Percentiles rank a stretch among this genome's conserved stretches.
Conservation (phyloP, 495 filamentous ascomycete species). For the Aspergillus sclerotioniger region DNA sequence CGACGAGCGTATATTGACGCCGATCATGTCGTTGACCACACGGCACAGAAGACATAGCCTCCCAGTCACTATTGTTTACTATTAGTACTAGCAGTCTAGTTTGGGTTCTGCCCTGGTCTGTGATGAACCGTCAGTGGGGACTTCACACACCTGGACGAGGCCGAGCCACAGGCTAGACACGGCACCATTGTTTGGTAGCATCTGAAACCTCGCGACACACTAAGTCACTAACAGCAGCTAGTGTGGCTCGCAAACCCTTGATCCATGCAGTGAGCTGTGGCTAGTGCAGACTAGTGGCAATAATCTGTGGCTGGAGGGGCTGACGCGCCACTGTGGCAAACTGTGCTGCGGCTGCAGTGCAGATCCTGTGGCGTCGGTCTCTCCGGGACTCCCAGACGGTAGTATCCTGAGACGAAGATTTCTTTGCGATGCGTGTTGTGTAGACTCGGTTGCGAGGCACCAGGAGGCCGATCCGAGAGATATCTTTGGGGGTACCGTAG, state of each 20-base stretch:
- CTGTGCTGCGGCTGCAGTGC: not conserved
- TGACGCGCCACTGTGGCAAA: constrained; percentile 4
- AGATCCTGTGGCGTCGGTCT: constrained; percentile 3
- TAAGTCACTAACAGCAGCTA: not conserved
- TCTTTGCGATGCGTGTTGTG: not conserved
- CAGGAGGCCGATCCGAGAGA: not conserved
- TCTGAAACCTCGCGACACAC: not conserved
- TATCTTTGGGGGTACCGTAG: not conserved
- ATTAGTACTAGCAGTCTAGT: not conserved
- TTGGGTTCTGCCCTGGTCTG: not conserved
- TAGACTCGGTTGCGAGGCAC: not conserved
- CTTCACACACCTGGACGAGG: not conserved
- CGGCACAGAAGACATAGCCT: not conserved
- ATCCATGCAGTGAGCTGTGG: constrained; percentile 2
- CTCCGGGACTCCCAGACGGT: not conserved
- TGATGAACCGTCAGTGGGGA: not conserved
- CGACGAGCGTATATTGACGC: not conserved
- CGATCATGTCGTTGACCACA: not conserved
- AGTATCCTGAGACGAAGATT: not conserved
- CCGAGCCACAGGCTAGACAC: not conserved
- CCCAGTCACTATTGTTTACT: not conserved
- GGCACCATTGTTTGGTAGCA: not conserved
- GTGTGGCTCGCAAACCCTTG: not conserved
- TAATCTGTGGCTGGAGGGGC: not conserved
- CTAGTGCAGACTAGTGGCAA: constrained; percentile 7